These are phyloP conservation scores for Colletotrichum limetticola DNA, from an alignment of 2,329 filamentous ascomycete genomes.

Conservation along the genomic window DNA sequence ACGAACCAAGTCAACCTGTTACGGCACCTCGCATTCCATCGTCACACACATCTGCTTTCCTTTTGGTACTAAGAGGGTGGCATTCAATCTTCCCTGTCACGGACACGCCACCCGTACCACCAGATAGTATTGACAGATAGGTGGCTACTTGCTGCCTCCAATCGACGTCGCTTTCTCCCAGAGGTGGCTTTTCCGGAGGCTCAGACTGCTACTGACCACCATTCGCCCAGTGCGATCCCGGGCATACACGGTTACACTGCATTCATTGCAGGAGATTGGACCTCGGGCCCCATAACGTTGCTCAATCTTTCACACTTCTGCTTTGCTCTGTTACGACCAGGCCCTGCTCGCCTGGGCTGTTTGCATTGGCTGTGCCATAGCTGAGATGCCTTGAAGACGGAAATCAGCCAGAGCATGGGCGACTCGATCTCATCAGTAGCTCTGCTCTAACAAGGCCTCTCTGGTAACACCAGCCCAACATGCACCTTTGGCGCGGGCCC, in stretches of 20 bases:
- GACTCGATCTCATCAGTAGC: neutral
- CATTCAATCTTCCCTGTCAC: neutral
- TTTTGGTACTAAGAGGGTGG: neutral
- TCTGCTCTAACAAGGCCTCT: neutral
- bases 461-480: neutral
- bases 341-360: neutral
- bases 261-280: neutral
- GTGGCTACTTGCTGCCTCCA: neutral
- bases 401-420: neutral
- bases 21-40: neutral
- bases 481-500: neutral
- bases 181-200: neutral
- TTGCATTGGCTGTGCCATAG: neutral
- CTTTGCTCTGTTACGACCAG: neutral
- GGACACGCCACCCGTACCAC: neutral
- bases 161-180: neutral
- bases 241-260: neutral
- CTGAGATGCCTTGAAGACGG: neutral
- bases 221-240: neutral
- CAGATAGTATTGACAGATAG: neutral
- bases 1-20: neutral
- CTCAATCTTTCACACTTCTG: neutral
- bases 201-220: constrained; percentile 9
- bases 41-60: neutral
- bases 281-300: neutral